A percentile compares a stretch with the other conserved stretches of the same genome.
Evolutionary conservation across 305 asterid species (phyloP).

Genomic region (Fraxinus nigra): DNA sequence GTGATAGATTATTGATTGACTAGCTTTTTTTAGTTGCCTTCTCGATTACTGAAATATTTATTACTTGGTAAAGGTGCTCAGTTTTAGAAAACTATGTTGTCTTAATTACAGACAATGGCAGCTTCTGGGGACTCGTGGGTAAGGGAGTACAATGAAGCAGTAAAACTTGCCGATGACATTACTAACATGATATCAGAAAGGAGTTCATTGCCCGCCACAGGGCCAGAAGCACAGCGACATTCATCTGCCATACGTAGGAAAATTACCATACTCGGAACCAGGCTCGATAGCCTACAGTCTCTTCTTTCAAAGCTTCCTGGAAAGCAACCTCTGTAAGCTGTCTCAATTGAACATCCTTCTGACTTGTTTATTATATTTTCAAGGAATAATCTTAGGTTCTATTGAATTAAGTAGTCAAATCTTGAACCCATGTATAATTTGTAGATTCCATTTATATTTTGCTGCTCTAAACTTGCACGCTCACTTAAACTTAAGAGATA

Average conservation of each 20-base stretch:
- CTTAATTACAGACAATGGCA: slow-evolving; percentile 51
- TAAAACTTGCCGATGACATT: slow-evolving; percentile 81
- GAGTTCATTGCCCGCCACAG: slow-evolving; percentile 60
- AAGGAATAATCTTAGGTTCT: background rate
- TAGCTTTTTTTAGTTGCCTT: background rate
- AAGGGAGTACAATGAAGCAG: slow-evolving; percentile 92
- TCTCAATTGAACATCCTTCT: slow-evolving; percentile 12
- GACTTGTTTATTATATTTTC: background rate
- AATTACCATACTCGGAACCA: slow-evolving; percentile 82
- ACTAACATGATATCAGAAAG: slow-evolving; percentile 84
- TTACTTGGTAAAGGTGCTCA: slow-evolving; percentile 1
- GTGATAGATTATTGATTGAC: background rate
- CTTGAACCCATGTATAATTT: background rate
- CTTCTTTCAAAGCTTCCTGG: slow-evolving; percentile 63
- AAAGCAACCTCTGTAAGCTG: slow-evolving; percentile 67
- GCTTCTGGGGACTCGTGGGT: slow-evolving; percentile 81
- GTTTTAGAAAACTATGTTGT: background rate
- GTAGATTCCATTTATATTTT: background rate
- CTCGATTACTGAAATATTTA: background rate
- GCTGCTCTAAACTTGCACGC: background rate
- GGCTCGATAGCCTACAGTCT: slow-evolving; percentile 73
- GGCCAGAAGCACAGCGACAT: slow-evolving; percentile 86
- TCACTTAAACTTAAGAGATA: background rate
- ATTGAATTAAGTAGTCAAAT: background rate
- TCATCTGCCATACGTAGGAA: slow-evolving; percentile 85